Evolutionary conservation across 2,329 filamentous ascomycete genomes (phyloP).

Genomic region (Cladophialophora exuberans): DNA sequence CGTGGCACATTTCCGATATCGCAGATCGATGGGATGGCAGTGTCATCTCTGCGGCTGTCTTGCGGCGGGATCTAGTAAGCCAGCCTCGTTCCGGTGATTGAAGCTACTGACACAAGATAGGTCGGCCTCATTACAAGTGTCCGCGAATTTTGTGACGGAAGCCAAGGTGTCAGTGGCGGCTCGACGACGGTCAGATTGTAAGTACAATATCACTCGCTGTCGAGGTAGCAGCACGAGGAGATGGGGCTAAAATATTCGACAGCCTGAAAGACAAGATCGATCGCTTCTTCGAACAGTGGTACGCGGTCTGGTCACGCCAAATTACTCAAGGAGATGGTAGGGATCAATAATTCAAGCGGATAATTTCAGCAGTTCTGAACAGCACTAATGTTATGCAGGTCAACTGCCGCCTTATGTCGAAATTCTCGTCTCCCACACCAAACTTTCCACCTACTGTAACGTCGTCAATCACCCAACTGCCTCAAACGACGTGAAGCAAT

Average conservation of each 20-base stretch:
- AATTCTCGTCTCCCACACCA: constrained; percentile 72
- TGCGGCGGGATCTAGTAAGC: constrained; percentile 65
- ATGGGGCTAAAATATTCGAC: neutral
- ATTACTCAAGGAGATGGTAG: constrained; percentile 59
- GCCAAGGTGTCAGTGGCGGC: constrained; percentile 40
- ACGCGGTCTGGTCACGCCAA: constrained; percentile 63
- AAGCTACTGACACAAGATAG: constrained; percentile 6
- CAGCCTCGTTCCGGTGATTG: neutral
- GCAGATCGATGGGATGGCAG: constrained; percentile 70
- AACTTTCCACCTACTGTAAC: constrained; percentile 73
- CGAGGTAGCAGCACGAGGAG: neutral
- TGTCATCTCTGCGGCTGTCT: constrained; percentile 71
- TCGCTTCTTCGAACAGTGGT: constrained; percentile 68
- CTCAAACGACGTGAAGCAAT: constrained; percentile 69
- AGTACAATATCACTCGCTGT: neutral
- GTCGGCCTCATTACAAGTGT: constrained; percentile 37
- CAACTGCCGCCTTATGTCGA: constrained; percentile 72
- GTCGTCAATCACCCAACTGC: constrained; percentile 76
- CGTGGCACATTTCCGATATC: constrained; percentile 67
- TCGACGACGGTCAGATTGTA: constrained; percentile 37
- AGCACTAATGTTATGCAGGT: neutral
- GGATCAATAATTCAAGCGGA: constrained; percentile 14
- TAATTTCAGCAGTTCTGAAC: neutral
- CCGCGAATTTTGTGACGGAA: constrained; percentile 43
- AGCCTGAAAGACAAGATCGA: constrained; percentile 60